Evolutionary conservation across 139 green algal species (phyloP).

Genomic region (Chlamydomonas sp.): DNA sequence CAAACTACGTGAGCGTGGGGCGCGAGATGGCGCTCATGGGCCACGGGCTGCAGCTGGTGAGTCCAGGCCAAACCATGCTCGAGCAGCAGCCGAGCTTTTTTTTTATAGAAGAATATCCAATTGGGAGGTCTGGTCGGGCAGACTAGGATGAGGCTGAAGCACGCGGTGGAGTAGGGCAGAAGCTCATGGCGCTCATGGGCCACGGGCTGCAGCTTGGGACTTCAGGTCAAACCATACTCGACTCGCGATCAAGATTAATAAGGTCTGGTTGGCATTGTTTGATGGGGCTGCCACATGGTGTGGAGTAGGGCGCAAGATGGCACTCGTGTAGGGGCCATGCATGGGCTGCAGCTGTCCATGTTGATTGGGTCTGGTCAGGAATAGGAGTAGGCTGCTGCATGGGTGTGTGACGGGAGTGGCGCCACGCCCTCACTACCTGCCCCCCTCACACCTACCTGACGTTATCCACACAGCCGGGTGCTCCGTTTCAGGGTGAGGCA

Average conservation of each 20-base stretch:
- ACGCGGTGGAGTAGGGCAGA: neutral
- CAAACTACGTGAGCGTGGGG: conserved; percentile 13
- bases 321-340: neutral
- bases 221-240: neutral
- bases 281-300: neutral
- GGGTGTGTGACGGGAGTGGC: too few relatives aligned
- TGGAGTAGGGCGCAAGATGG: neutral
- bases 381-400: too few relatives aligned
- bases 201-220: neutral
- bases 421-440: too few relatives aligned
- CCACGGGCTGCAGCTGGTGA: neutral
- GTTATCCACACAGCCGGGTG: too few relatives aligned
- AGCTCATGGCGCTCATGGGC: neutral
- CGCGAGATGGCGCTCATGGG: neutral
- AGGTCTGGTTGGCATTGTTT: neutral
- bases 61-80: neutral
- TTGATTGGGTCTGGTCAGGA: too few relatives aligned
- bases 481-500: too few relatives aligned
- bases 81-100: too few relatives aligned
- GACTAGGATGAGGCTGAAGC: neutral
- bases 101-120: neutral
- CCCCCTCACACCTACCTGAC: too few relatives aligned
- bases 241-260: too few relatives aligned
- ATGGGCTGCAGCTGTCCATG: neutral
- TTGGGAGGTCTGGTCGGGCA: neutral